Evolutionary conservation across 1,284 basidiomycete species (phyloP).

Genomic region (Boletus smithii): DNA sequence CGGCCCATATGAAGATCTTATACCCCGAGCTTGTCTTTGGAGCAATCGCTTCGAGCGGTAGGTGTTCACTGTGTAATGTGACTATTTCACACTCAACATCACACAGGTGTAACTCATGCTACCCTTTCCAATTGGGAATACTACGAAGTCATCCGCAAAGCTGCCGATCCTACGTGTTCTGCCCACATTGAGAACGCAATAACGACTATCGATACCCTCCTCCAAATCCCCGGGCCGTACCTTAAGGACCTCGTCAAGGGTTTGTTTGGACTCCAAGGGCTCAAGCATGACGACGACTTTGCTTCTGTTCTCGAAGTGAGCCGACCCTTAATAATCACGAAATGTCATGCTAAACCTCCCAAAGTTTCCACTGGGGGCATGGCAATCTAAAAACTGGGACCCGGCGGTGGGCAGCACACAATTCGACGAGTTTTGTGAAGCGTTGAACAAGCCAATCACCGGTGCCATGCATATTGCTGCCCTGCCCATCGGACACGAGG

Average conservation of each 20-base stretch:
- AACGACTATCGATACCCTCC: slow-evolving; percentile 58
- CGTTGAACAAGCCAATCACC: slow-evolving; percentile 49
- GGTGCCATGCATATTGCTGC: slow-evolving; percentile 25
- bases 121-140: slow-evolving; percentile 78
- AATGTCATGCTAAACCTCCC: slow-evolving; percentile 1
- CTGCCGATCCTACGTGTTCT: slow-evolving; percentile 72
- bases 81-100: neutral
- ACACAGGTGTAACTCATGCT: slow-evolving; percentile 69
- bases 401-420: slow-evolving; percentile 55
- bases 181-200: slow-evolving; percentile 65
- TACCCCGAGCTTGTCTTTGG: slow-evolving; percentile 90
- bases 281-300: slow-evolving; percentile 79
- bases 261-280: slow-evolving; percentile 67
- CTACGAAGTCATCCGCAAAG: slow-evolving; percentile 79
- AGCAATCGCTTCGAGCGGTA: slow-evolving; percentile 86
- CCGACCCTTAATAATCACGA: neutral
- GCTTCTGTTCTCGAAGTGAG: slow-evolving; percentile 61
- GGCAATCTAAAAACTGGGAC: slow-evolving; percentile 78
- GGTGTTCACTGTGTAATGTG: slow-evolving; percentile 22
- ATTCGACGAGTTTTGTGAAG: slow-evolving; percentile 73
- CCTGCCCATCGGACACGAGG: slow-evolving; percentile 43
- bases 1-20: slow-evolving; percentile 87
- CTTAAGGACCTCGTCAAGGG: slow-evolving; percentile 55
- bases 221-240: slow-evolving; percentile 44
- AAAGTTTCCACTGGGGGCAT: slow-evolving; percentile 46